Percentiles rank a stretch among this genome's conserved stretches.
Evolutionary conservation across 2,329 filamentous ascomycete genomes (phyloP).

Genomic region (Cladosporium halotolerans): DNA sequence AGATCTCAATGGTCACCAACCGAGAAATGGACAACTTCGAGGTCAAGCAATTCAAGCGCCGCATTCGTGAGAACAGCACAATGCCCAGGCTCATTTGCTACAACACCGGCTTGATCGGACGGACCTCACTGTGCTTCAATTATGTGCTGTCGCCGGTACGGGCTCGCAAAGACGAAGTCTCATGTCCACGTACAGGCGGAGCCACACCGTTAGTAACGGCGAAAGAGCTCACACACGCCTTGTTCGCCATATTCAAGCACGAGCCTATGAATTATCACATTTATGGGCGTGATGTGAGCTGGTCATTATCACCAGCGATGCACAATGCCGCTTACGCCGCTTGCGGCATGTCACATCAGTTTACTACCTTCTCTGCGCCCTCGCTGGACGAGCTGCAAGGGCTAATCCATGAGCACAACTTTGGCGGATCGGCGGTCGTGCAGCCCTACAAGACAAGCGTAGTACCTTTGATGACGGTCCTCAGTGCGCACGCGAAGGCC

Average conservation of each 20-base stretch:
- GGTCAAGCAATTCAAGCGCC: conserved; percentile 50
- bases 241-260: conserved; percentile 61
- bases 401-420: conserved; percentile 58
- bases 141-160: conserved; percentile 55
- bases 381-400: conserved; percentile 58
- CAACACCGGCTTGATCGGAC: conserved; percentile 57
- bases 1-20: conserved; percentile 53
- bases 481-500: conserved; percentile 65
- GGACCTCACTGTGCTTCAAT: conserved; percentile 62
- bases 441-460: conserved; percentile 70
- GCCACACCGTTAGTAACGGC: conserved; percentile 49
- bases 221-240: conserved; percentile 55
- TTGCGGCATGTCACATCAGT: conserved; percentile 63
- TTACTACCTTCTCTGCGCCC: conserved; percentile 57
- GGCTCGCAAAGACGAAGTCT: conserved; percentile 3
- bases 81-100: conserved; percentile 26
- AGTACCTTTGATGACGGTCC: conserved; percentile 56
- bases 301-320: conserved; percentile 72
- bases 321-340: conserved; percentile 63
- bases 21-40: conserved; percentile 58
- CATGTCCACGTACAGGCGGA: conserved; percentile 1
- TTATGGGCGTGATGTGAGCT: conserved; percentile 64
- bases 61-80: conserved; percentile 29
- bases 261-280: conserved; percentile 68
- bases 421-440: conserved; percentile 66